Evolutionary conservation across 495 filamentous ascomycete genomes (phyloP), one percentile per base, ranked within the genome.

Genomic region (Endocarpon pusillum): DNA sequence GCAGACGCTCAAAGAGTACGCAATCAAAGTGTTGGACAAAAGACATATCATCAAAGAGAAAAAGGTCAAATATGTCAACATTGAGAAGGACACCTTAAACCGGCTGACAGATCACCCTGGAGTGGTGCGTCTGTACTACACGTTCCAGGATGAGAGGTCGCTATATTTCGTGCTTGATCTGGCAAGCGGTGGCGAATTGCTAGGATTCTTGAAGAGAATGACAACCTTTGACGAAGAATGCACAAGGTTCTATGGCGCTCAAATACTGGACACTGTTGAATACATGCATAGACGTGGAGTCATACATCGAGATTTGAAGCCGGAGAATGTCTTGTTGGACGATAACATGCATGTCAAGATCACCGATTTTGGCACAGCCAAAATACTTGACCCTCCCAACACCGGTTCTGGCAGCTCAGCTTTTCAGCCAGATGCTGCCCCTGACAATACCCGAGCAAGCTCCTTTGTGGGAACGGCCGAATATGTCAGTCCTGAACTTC

Each of bases 41-140:
- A 75, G 84, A 42, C 91, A 99, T 55, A 99, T 99, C 46, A 96
- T 99, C 64, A 96, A 94, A 61, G 91, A 99, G 58, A 94, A 87
- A 55, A 99, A 99, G 64, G 91, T 99, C 42, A 99, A 99, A 62
- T 99, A 99, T 52, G 91, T 99, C 50, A 94, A 94, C 54, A 96
- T 99, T 42, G 91, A 99, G 58, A 94, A 93, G 59, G 85, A 99
- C 55, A 94, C 91, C 7, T 65, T 99, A 21, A 99, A 99, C 48
- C 75, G 86, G 38, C 60, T 99, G 34, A 94, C 84, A 11, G 89
- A 96, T 33, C 91, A 99, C 47, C 91, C 91, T 6, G 91, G 91
- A 8, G 84, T 99, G 43, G 86, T 99, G 34, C 78, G 91, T 36
- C 67, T 99, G 24, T 99, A 94, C 48, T 99, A 99, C 57, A 99